Evolutionary conservation across 148 eudicot species (phyloP), one percentile per base, ranked within the genome.

Genomic region (Tetragonia tetragonoides): DNA sequence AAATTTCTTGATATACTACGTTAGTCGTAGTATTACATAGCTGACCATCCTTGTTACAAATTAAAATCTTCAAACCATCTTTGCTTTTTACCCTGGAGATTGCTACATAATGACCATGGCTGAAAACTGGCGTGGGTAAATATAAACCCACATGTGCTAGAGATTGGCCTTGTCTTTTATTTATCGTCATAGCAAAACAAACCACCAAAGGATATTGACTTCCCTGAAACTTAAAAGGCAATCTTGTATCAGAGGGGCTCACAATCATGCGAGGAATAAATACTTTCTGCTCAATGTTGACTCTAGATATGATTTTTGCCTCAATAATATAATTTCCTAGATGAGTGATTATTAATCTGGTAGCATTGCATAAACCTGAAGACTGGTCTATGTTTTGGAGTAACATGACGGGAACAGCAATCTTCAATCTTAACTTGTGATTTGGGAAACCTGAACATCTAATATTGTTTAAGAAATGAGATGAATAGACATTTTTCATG

Each of bases 351-450:
- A 59, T 21, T 11, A 74, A 61, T 21, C 68, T 5, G 2, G 67
- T 60, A 8, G 54, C 67, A n/a, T 74, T 60, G 38, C 77, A 61
- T 8, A 74, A 61, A 3, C 77, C 37, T 39, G 68, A 39, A 1
- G 66, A n/a, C 2, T 59, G 77, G 4, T 60, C 67, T 0, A 61
- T 74, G 23, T 74, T 75, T n/a, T 59, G 62, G 7, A 75, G 69
- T 11, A 75, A 59, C 77, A 75, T 75, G 16, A 75, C 37, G 0
- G 59, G 56, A 7, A 49, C 59, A 62, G 69, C 77, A 23, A 75
- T 34, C 42, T 75, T 75, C 15, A 75, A 28, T 46, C 11, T 74
- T 9, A 75, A 4, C 14, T 1, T 9, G 21, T 75, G 69, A 64
- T 75, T 51, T 23, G 75, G 61, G 7, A 72, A 3, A 4, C 61